phyloP scores from a whole-genome alignment of 2,329 filamentous ascomycete species.

The Aspergillus ruber region DNA sequence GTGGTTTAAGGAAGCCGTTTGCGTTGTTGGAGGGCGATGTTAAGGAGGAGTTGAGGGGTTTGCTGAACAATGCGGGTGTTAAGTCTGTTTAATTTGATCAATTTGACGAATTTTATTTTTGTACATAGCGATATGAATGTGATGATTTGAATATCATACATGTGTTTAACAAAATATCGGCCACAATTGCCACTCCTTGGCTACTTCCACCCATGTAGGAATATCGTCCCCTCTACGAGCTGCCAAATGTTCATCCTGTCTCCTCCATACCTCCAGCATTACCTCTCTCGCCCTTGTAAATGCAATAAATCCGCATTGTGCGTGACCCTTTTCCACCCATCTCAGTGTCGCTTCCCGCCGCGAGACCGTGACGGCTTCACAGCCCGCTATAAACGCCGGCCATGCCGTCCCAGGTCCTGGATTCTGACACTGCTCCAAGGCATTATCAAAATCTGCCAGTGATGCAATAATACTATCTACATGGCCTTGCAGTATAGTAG shows the following conservation, averaged over 20 bases:
- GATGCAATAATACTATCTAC: conserved; percentile 30
- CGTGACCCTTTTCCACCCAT: conserved; percentile 21
- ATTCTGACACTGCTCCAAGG: conserved; percentile 9
- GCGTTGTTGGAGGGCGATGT: conserved; percentile 29
- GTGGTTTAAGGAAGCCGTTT: conserved; percentile 47
- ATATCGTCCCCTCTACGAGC: conserved; percentile 15
- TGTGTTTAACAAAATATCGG: conserved; percentile 21
- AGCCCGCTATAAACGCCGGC: conserved; percentile 38
- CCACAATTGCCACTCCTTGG: conserved; percentile 19
- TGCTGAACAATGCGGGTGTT: conserved; percentile 37
- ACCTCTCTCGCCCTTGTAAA: conserved; percentile 21
- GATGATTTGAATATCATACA: neutral
- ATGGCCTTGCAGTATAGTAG: conserved; percentile 32
- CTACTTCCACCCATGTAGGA: conserved; percentile 24
- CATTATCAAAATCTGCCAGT: conserved; percentile 23
- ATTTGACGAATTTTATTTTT: neutral
- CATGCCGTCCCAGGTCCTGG: conserved; percentile 27
- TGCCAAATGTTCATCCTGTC: conserved; percentile 18
- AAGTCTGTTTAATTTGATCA: conserved; percentile 16
- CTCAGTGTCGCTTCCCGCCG: conserved; percentile 15
- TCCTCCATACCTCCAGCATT: conserved; percentile 22
- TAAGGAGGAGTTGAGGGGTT: conserved; percentile 28
- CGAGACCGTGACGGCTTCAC: conserved; percentile 25
- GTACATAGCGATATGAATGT: neutral
- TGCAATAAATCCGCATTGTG: conserved; percentile 16